Conservation (phyloP, 331 rosid genomes). For the Saraca asoca region DNA sequence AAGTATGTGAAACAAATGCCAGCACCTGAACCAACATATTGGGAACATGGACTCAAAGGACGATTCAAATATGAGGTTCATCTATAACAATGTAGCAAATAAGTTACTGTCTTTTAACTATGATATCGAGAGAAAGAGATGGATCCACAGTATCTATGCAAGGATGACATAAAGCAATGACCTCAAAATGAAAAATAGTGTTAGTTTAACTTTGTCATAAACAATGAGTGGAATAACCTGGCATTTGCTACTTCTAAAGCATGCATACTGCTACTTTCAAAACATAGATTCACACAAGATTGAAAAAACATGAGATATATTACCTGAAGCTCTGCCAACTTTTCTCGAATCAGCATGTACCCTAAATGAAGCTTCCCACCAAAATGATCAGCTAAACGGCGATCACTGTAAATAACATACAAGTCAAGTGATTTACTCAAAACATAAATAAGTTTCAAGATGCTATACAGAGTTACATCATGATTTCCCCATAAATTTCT, state of each 20-base stretch:
- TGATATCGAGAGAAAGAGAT: background rate
- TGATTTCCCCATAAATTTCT: constrained; percentile 57
- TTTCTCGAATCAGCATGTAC: constrained; percentile 97
- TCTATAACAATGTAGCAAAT: no score
- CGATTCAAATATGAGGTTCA: constrained; percentile 10
- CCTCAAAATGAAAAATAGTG: constrained; percentile 8
- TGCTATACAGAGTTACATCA: constrained; percentile 35
- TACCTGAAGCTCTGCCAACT: constrained; percentile 92
- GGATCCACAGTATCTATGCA: constrained; percentile 3
- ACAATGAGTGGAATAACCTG: constrained; percentile 24
- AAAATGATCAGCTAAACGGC: constrained; percentile 98
- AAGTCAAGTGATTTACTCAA: constrained; percentile 41
- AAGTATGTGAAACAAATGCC: constrained; percentile 45
- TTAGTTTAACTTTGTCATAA: constrained; percentile 15
- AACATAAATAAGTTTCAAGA: constrained; percentile 33
- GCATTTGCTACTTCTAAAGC: constrained; percentile 5
- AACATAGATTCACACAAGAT: constrained; percentile 15
- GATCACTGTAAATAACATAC: constrained; percentile 76
- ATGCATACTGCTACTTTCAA: constrained; percentile 26
- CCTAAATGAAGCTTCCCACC: constrained; percentile 99
- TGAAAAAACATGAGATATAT: constrained; percentile 27
- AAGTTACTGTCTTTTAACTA: no score
- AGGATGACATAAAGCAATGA: constrained; percentile 17
- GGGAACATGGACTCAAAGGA: constrained; percentile 38
- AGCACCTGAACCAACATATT: constrained; percentile 54